phyloP scores from a whole-genome alignment of 345 rosid species.

The Cochlearia excelsa region DNA sequence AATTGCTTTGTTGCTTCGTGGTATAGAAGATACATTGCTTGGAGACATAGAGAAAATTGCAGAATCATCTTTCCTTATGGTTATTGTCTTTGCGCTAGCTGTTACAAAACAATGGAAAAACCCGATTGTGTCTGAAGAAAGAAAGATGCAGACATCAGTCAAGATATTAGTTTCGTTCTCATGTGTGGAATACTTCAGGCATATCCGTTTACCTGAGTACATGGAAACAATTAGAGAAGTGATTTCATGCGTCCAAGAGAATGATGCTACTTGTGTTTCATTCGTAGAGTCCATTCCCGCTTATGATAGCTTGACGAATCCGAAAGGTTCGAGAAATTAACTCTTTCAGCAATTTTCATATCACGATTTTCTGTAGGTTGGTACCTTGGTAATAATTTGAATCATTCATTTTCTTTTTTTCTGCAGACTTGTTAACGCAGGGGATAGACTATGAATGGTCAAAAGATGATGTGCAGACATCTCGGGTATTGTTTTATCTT shows the following conservation, averaged over 20 bases:
- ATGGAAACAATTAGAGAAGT: slow-evolving; percentile 77
- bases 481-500: slow-evolving; percentile 80
- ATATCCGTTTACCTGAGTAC: slow-evolving; percentile 82
- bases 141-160: slow-evolving; percentile 65
- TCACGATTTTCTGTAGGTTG: neutral
- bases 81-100: slow-evolving; percentile 68
- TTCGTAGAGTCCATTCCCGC: slow-evolving; percentile 79
- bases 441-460: slow-evolving; percentile 64
- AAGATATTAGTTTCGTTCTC: slow-evolving; percentile 68
- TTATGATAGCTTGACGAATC: slow-evolving; percentile 60
- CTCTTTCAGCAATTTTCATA: slow-evolving; percentile 12
- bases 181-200: slow-evolving; percentile 80
- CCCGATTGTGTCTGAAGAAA: slow-evolving; percentile 47
- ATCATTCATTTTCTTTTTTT: neutral
- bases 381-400: slow-evolving; percentile 11
- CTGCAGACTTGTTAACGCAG: slow-evolving; percentile 33
- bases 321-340: slow-evolving; percentile 49
- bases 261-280: slow-evolving; percentile 57
- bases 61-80: slow-evolving; percentile 91
- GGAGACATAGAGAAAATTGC: slow-evolving; percentile 73
- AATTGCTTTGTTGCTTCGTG: slow-evolving; percentile 60
- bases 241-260: slow-evolving; percentile 72
- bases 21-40: slow-evolving; percentile 52
- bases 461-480: slow-evolving; percentile 89
- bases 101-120: slow-evolving; percentile 67